phyloP scores from a whole-genome alignment of 768 basidiomycete genomes.

The Cystofilobasidium capitatum region DNA sequence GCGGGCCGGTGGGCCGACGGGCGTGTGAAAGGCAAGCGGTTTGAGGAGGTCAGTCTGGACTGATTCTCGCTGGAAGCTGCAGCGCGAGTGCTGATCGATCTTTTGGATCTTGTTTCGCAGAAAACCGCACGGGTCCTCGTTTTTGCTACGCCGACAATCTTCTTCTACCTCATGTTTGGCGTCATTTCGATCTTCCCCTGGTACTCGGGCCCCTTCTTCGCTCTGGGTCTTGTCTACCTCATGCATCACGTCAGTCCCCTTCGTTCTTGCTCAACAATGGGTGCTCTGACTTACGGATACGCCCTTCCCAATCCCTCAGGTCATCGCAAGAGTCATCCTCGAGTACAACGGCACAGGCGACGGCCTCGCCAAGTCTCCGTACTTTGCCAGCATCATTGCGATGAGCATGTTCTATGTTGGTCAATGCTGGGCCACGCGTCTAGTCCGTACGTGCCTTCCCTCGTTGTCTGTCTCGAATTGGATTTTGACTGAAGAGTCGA shows the following conservation, averaged over 20 bases:
- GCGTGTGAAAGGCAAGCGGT: slow-evolving; percentile 52
- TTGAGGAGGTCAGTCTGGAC: slow-evolving; percentile 54
- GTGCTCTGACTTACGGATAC: background rate
- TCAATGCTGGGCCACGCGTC: slow-evolving; percentile 15
- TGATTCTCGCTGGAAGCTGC: background rate
- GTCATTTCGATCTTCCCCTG: slow-evolving; percentile 75
- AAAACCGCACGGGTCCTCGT: slow-evolving; percentile 73
- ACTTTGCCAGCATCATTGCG: slow-evolving; percentile 83
- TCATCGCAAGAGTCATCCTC: slow-evolving; percentile 74
- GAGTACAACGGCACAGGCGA: slow-evolving; percentile 74
- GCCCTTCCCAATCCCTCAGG: slow-evolving; percentile 40
- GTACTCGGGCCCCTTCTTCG: slow-evolving; percentile 77
- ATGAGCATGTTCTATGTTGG: slow-evolving; percentile 16
- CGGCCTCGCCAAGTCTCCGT: slow-evolving; percentile 73
- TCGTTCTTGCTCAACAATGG: background rate
- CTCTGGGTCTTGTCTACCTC: slow-evolving; percentile 74
- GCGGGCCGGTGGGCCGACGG: slow-evolving; percentile 74
- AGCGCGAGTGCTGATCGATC: background rate
- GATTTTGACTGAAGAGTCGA: background rate
- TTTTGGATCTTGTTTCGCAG: slow-evolving; percentile 39
- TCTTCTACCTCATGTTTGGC: slow-evolving; percentile 72
- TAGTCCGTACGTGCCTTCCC: background rate
- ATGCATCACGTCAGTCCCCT: slow-evolving; percentile 75
- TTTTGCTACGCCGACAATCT: slow-evolving; percentile 65
- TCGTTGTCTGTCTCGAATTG: background rate